These are phyloP conservation scores for Dactylellina leptospora DNA, from an alignment of 2,329 filamentous ascomycete genomes.

Conservation along the genomic window DNA sequence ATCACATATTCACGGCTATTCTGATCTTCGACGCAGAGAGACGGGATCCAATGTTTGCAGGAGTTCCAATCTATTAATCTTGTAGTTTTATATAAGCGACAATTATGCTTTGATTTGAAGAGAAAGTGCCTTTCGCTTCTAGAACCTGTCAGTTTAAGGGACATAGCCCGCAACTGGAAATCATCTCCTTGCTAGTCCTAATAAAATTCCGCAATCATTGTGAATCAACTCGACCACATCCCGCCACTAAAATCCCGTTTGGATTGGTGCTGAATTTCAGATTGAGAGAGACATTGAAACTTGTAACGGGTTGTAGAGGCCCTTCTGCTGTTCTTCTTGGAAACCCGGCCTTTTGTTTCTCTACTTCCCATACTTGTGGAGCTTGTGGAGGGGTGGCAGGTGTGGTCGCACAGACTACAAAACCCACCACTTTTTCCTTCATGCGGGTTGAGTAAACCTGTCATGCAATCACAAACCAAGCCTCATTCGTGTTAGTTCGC, in stretches of 20 bases:
- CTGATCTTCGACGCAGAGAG: constrained; percentile 21
- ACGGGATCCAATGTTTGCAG: constrained; percentile 7
- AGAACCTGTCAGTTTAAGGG: too few relatives aligned
- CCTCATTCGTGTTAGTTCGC: constrained; percentile 10
- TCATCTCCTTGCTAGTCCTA: background rate
- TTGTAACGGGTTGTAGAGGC: background rate
- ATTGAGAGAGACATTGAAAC: background rate
- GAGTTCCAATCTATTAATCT: background rate
- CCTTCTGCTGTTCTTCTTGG: background rate
- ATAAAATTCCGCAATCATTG: constrained; percentile 15
- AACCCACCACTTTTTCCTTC: background rate
- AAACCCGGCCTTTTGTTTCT: background rate
- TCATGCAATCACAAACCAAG: background rate
- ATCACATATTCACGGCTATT: constrained; percentile 35
- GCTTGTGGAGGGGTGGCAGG: background rate
- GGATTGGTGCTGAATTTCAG: background rate
- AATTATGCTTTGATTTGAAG: too few relatives aligned
- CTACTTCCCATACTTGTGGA: background rate
- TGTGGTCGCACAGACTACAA: constrained; percentile 45
- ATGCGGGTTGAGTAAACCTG: constrained; percentile 12
- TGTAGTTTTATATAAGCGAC: background rate
- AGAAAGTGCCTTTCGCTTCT: too few relatives aligned
- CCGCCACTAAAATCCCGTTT: background rate
- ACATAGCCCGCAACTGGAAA: too few relatives aligned
- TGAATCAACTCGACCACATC: background rate